Percentiles rank a stretch among this genome's conserved stretches.
These are phyloP conservation scores for Lumnitzera littorea DNA, from an alignment of 345 rosid species.

Conservation along the genomic window DNA sequence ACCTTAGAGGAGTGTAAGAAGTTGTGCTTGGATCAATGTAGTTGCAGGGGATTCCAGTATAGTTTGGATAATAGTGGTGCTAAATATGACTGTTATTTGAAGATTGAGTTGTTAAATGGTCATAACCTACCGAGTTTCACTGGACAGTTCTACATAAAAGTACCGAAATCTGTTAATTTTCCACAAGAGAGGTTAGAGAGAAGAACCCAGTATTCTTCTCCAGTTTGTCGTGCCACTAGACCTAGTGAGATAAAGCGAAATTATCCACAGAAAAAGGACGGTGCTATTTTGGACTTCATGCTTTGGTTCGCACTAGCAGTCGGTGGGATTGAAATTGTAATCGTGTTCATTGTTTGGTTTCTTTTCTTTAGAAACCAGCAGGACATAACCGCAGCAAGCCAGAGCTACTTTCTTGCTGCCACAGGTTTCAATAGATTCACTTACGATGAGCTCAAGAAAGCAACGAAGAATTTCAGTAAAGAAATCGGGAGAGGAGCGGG, in stretches of 20 bases:
- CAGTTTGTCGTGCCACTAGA: background rate
- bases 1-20: background rate
- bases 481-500: no score
- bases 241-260: background rate
- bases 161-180: slow-evolving; percentile 4
- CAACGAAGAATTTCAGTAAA: no score
- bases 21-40: background rate
- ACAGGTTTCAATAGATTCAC: no score
- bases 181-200: background rate
- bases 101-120: slow-evolving; percentile 10
- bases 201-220: background rate
- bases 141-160: slow-evolving; percentile 2
- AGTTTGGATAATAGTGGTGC: background rate
- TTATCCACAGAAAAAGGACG: background rate
- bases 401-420: background rate
- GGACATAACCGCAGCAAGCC: slow-evolving; percentile 5
- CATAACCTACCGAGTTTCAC: slow-evolving; percentile 5
- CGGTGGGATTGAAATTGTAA: slow-evolving; percentile 11
- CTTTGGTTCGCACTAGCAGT: slow-evolving; percentile 17
- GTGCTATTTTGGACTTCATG: slow-evolving; percentile 13
- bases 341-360: slow-evolving; percentile 10
- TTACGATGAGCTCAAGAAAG: no score
- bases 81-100: background rate
- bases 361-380: slow-evolving; percentile 5
- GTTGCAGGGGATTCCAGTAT: background rate